A percentile compares a stretch with the other conserved stretches of the same genome.
Evolutionary conservation across 1,284 basidiomycete genomes (phyloP).

Genomic region (Sporisorium graminicola): DNA sequence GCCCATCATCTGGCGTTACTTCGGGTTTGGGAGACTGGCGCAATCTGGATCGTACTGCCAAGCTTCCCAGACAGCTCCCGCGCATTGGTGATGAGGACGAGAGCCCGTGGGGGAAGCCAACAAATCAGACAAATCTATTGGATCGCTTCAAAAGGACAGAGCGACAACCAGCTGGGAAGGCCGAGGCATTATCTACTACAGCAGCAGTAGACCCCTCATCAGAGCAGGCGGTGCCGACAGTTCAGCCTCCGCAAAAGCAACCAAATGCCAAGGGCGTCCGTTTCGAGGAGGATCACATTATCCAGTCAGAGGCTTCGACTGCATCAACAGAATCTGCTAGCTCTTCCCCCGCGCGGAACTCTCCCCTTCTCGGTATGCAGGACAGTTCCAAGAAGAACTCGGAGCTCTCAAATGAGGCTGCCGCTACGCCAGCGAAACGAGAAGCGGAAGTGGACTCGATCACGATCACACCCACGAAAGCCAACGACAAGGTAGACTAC

Average conservation of each 20-base stretch:
- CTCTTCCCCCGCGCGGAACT: no score
- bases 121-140: conserved; percentile 42
- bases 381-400: no score
- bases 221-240: background rate
- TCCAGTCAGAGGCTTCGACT: conserved; percentile 7
- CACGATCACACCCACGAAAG: conserved; percentile 21
- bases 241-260: background rate
- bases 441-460: background rate
- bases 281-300: conserved; percentile 20
- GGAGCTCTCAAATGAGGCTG: no score
- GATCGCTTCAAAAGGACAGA: conserved; percentile 30
- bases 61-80: conserved; percentile 31
- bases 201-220: background rate
- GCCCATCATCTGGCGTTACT: background rate
- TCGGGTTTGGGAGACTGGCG: conserved; percentile 28
- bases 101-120: conserved; percentile 48
- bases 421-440: background rate
- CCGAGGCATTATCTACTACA: background rate
- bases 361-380: no score
- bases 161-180: background rate
- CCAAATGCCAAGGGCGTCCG: conserved; percentile 20
- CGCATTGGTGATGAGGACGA: conserved; percentile 40
- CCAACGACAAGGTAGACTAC: conserved; percentile 28
- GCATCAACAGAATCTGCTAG: background rate
- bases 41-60: conserved; percentile 30